A percentile compares a stretch with the other conserved stretches of the same genome.
Evolutionary conservation across 2,329 filamentous ascomycete genomes (phyloP).

Genomic region (Dactylellina cionopaga): DNA sequence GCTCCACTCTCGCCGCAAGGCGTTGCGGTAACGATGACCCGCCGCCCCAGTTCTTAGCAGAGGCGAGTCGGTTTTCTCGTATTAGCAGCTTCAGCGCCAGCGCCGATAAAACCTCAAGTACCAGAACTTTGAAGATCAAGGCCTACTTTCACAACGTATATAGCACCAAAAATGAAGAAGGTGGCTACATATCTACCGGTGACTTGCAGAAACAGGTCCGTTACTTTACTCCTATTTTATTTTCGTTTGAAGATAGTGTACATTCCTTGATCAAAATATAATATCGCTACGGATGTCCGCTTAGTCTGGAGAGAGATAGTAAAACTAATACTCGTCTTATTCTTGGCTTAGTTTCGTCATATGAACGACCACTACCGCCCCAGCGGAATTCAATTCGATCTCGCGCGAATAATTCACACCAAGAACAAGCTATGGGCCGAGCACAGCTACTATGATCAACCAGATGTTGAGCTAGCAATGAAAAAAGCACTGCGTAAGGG

Average conservation of each 20-base stretch:
- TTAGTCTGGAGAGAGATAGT: not conserved
- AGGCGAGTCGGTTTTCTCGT: not conserved
- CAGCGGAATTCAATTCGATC: not conserved
- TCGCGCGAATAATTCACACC: not conserved
- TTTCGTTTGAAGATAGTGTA: not conserved
- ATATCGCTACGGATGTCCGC: not conserved
- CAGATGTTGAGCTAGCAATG: constrained; percentile 56
- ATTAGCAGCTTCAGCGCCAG: not conserved
- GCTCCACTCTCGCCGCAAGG: not conserved
- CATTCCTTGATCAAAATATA: not conserved
- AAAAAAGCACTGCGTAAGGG: too few relatives aligned
- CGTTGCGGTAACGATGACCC: not conserved
- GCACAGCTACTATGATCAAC: not conserved
- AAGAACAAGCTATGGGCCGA: not conserved
- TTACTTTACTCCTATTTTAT: not conserved
- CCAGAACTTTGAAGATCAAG: not conserved
- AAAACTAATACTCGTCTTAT: not conserved
- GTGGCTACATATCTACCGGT: not conserved
- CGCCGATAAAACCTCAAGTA: not conserved
- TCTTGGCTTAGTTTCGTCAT: not conserved
- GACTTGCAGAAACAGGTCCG: not conserved
- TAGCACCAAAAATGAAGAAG: not conserved
- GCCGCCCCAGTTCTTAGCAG: not conserved
- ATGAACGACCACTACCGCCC: not conserved
- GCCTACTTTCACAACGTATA: not conserved